Conservation (phyloP, 2,329 filamentous ascomycete genomes). For the Aspergillus viridinutans region DNA sequence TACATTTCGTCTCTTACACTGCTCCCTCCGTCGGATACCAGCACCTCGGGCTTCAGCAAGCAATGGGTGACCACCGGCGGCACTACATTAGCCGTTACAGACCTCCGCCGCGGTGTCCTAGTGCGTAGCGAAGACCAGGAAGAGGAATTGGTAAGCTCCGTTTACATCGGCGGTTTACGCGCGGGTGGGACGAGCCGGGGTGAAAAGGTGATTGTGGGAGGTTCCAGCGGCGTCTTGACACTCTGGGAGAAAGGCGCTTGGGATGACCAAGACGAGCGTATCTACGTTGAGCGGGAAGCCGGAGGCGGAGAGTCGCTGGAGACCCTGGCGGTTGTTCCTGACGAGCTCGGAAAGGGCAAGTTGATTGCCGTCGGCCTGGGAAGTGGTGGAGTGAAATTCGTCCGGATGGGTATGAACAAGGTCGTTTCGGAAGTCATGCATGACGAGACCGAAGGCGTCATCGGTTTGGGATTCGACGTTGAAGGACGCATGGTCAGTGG, state of each 20-base stretch:
- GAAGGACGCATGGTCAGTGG: slow-evolving; percentile 83
- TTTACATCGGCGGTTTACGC: slow-evolving; percentile 72
- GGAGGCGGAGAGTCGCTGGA: slow-evolving; percentile 76
- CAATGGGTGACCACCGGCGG: slow-evolving; percentile 94
- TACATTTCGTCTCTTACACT: slow-evolving; percentile 86
- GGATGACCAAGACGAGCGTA: slow-evolving; percentile 91
- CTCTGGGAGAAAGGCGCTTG: slow-evolving; percentile 92
- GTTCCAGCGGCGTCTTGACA: slow-evolving; percentile 76
- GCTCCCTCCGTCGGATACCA: slow-evolving; percentile 72
- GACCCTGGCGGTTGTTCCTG: slow-evolving; percentile 67
- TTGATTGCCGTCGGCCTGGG: slow-evolving; percentile 75
- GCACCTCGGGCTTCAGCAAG: slow-evolving; percentile 84
- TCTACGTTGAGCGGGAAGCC: slow-evolving; percentile 63
- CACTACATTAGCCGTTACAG: slow-evolving; percentile 84
- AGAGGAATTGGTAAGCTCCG: slow-evolving; percentile 80
- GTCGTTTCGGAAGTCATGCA: slow-evolving; percentile 66
- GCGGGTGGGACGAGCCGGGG: slow-evolving; percentile 64
- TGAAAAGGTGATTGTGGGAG: slow-evolving; percentile 70
- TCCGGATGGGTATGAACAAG: slow-evolving; percentile 69
- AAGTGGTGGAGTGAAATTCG: slow-evolving; percentile 73
- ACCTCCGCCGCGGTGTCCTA: slow-evolving; percentile 79
- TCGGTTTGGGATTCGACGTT: slow-evolving; percentile 77
- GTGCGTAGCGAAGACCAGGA: slow-evolving; percentile 92
- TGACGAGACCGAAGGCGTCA: slow-evolving; percentile 82
- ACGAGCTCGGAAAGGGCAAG: slow-evolving; percentile 59